phyloP scores from a whole-genome alignment of 2,329 filamentous ascomycete genomes.

The Dactylonectria estremocensis region DNA sequence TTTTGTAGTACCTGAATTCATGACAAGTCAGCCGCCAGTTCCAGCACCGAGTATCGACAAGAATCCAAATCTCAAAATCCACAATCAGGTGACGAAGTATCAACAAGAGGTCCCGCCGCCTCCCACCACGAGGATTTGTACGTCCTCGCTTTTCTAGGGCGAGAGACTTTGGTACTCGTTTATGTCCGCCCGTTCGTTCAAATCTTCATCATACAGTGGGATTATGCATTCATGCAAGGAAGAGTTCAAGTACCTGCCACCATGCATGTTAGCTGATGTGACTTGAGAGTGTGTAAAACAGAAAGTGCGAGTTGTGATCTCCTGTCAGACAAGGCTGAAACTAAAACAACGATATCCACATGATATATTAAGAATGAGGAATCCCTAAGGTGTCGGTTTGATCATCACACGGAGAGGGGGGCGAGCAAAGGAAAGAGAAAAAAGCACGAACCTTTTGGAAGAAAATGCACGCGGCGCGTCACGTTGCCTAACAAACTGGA shows the following conservation, averaged over 20 bases:
- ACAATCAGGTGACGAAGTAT: slow-evolving; percentile 77
- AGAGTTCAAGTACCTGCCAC: slow-evolving; percentile 59
- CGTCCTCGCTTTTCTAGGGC: slow-evolving; percentile 70
- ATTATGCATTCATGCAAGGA: slow-evolving; percentile 22
- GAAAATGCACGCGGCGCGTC: slow-evolving; percentile 26
- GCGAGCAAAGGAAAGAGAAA: slow-evolving; percentile 19
- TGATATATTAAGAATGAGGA: slow-evolving; percentile 78
- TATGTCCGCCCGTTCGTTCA: slow-evolving; percentile 82
- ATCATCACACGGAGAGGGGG: slow-evolving; percentile 68
- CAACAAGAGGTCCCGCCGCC: slow-evolving; percentile 72
- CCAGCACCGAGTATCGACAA: slow-evolving; percentile 45
- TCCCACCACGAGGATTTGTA: slow-evolving; percentile 73
- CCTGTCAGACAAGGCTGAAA: slow-evolving; percentile 80
- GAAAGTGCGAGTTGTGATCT: slow-evolving; percentile 49
- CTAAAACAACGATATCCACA: slow-evolving; percentile 74
- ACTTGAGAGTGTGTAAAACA: slow-evolving; percentile 31
- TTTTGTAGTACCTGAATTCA: slow-evolving; percentile 54
- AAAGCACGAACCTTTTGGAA: slow-evolving; percentile 63
- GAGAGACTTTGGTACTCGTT: slow-evolving; percentile 67
- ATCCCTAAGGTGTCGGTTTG: slow-evolving; percentile 75
- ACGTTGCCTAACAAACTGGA: slow-evolving; percentile 19
- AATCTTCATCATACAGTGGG: slow-evolving; percentile 71
- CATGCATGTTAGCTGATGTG: slow-evolving; percentile 55
- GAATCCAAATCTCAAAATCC: slow-evolving; percentile 50
- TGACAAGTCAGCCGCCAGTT: slow-evolving; percentile 51